Evolutionary conservation across 345 rosid genomes (phyloP), one percentile per base, ranked within the genome.

Genomic region (Mangifera indica): DNA sequence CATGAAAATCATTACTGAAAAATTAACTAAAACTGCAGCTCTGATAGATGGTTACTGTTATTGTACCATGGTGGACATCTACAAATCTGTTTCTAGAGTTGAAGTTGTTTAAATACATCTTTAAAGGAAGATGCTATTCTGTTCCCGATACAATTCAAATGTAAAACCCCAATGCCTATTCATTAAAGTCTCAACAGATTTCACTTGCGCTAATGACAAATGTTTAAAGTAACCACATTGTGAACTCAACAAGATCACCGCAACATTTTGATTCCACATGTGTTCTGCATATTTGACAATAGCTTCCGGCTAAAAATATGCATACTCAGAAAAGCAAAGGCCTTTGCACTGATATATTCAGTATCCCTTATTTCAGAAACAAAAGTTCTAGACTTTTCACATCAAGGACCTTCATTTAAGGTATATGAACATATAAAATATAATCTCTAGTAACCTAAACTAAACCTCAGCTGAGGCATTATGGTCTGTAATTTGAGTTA

Each of bases 71-170:
- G 20, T 20, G 54, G 17, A 42, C 32, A 57, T 56, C 54, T 57
- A 70, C 18, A 60, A 58, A 46, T 59, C 10, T 10, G 0, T 57
- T 45, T 25, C 60, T 42, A 44, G 25, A 62, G 22, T 20, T 18
- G 9, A 21, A 62, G 49, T 40, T 34, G 49, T 40, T n/a, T 37
- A 34, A 32, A 60, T 29, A 24, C 20, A 29, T 18, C 21, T 4
- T 32, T 20, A 15, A 12, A 42, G 54, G 51, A 69, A 40, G 63
- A 56, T 24, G 32, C 72, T 69, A 49, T n/a, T 56, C 25, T 17
- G 44, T 69, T 58, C 44, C 10, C 6, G 18, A 57, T 18, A 18
- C 25, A 6, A 57, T 44, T 32, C 20, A 24, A 58, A 24, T 56
- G 18, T 24, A 10, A 25, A 24, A 57, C 17, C 61, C 24, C 22